These are phyloP conservation scores for Phyllostachys edulis DNA, from an alignment of 176 grass and related monocot genomes.

Conservation along the genomic window DNA sequence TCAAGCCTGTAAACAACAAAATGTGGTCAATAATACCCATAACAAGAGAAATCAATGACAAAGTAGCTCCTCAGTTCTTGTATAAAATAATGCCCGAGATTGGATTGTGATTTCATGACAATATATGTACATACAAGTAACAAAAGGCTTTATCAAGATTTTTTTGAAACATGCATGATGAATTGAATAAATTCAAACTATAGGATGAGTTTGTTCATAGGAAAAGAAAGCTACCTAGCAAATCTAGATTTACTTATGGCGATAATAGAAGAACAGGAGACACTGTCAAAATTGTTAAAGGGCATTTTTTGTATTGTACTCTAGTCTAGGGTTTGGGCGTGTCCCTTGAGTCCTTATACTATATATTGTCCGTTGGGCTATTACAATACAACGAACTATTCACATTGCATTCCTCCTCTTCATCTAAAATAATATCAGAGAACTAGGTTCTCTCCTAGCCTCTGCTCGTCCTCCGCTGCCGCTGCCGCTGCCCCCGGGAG, in stretches of 20 bases:
- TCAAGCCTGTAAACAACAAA: slow-evolving; percentile 65
- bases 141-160: neutral
- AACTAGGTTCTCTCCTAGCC: too few relatives aligned
- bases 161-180: neutral
- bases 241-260: neutral
- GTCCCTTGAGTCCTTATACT: too few relatives aligned
- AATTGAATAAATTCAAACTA: neutral
- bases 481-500: too few relatives aligned
- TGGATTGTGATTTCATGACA: neutral
- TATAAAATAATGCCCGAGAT: slow-evolving; percentile 2
- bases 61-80: neutral
- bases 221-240: slow-evolving; percentile 10
- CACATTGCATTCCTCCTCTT: too few relatives aligned
- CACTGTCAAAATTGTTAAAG: neutral
- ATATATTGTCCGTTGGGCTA: too few relatives aligned
- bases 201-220: neutral
- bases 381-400: too few relatives aligned
- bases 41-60: slow-evolving; percentile 35
- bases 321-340: too few relatives aligned
- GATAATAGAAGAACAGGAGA: neutral
- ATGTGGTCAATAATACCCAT: slow-evolving; percentile 25
- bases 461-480: too few relatives aligned
- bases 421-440: too few relatives aligned
- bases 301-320: too few relatives aligned
- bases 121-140: neutral